phyloP scores from a whole-genome alignment of 2,329 filamentous ascomycete species.

The Alternaria sp. region DNA sequence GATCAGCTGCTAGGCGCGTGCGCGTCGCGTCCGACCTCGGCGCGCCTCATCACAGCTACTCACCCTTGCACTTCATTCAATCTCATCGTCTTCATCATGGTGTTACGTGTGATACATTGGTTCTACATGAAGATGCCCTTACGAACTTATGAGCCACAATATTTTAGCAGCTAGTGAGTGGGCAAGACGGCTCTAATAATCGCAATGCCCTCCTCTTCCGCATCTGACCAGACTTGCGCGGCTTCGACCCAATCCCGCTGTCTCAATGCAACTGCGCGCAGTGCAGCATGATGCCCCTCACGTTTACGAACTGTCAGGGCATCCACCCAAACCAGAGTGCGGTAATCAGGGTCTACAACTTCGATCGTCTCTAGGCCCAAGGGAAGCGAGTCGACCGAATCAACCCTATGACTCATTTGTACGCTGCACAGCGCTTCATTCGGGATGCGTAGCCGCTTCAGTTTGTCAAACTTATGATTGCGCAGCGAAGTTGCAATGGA shows the following conservation, averaged over 20 bases:
- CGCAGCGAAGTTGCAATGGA: background rate
- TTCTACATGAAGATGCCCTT: background rate
- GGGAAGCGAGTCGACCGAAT: background rate
- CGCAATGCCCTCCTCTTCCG: background rate
- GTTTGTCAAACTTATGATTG: background rate
- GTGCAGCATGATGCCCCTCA: background rate
- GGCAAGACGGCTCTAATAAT: background rate
- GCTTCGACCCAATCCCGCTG: background rate
- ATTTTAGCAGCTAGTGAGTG: background rate
- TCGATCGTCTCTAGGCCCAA: background rate
- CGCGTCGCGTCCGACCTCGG: background rate
- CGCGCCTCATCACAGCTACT: background rate
- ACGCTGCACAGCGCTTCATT: background rate
- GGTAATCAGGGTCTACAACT: background rate
- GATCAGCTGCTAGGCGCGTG: conserved; percentile 1
- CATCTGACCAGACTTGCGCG: background rate
- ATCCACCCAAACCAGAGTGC: background rate
- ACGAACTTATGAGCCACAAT: background rate
- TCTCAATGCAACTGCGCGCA: background rate
- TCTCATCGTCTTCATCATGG: background rate
- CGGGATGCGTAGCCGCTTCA: background rate
- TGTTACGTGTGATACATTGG: background rate
- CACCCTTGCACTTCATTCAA: background rate
- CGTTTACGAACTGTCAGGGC: background rate
- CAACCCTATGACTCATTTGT: background rate